Conservation (phyloP, 2,329 filamentous ascomycete species). For the Nannizziopsis arthrosporioides region DNA sequence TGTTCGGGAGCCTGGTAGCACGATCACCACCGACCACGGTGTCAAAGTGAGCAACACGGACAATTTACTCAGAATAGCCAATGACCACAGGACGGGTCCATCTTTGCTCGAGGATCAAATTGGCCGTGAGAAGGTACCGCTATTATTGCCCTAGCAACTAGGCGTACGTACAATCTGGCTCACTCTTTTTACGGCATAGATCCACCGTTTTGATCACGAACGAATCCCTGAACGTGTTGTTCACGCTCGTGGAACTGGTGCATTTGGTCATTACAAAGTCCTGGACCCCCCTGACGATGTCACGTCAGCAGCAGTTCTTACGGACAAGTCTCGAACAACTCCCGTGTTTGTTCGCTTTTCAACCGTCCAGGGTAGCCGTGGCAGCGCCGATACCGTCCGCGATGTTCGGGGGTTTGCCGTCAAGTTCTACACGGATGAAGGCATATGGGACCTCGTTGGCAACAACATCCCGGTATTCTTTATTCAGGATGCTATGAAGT, state of each 20-base stretch:
- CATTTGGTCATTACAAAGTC: constrained; percentile 56
- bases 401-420: constrained; percentile 71
- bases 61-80: constrained; percentile 60
- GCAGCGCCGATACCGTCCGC: constrained; percentile 69
- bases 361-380: constrained; percentile 62
- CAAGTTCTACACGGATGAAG: constrained; percentile 67
- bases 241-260: constrained; percentile 53
- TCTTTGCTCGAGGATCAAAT: constrained; percentile 60
- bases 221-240: constrained; percentile 58
- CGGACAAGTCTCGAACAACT: constrained; percentile 55
- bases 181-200: constrained; percentile 21
- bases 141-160: not conserved
- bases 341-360: constrained; percentile 62
- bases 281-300: constrained; percentile 53
- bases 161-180: not conserved
- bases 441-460: constrained; percentile 63
- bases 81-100: constrained; percentile 54
- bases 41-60: constrained; percentile 62
- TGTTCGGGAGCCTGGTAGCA: constrained; percentile 41
- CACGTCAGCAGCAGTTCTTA: constrained; percentile 52
- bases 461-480: constrained; percentile 69
- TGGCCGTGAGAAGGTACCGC: constrained; percentile 57
- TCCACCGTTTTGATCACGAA: constrained; percentile 61
- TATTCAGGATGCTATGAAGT: constrained; percentile 64
- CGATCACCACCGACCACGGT: constrained; percentile 66